A percentile compares a stretch with the other conserved stretches of the same genome.
Conservation (phyloP, 2,329 filamentous ascomycete species). For the Xenoacremonium recifei region DNA sequence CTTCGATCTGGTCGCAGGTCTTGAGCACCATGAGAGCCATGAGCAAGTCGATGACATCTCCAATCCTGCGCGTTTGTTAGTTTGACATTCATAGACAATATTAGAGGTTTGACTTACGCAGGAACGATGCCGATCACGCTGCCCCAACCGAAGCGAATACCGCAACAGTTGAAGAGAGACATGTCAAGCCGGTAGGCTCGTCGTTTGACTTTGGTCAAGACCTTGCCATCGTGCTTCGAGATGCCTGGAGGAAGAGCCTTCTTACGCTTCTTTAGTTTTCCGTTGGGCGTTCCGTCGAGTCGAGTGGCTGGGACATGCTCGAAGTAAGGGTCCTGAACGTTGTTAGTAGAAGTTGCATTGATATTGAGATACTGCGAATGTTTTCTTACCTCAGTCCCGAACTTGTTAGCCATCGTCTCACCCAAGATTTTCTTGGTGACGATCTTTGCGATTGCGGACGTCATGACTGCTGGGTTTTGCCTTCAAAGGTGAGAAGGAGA, state of each 20-base stretch:
- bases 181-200: conserved; percentile 85
- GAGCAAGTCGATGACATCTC: conserved; percentile 71
- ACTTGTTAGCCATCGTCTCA: conserved; percentile 56
- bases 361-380: neutral
- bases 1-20: conserved; percentile 71
- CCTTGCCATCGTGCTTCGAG: conserved; percentile 74
- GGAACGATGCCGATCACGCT: conserved; percentile 83
- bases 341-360: conserved; percentile 19
- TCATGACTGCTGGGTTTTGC: conserved; percentile 47
- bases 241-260: conserved; percentile 83
- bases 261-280: conserved; percentile 78
- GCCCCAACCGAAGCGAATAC: conserved; percentile 85
- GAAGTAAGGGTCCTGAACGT: conserved; percentile 79
- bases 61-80: conserved; percentile 49
- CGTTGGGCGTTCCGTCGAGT: conserved; percentile 60
- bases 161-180: conserved; percentile 76
- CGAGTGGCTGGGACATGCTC: conserved; percentile 76
- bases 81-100: conserved; percentile 16
- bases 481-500: too few species aligned
- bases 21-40: conserved; percentile 74
- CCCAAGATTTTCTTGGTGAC: conserved; percentile 57
- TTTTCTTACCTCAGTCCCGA: conserved; percentile 52
- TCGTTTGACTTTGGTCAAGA: conserved; percentile 83
- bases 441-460: conserved; percentile 51
- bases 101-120: conserved; percentile 54